These are phyloP conservation scores for Cercospora sp. DNA, from an alignment of 2,329 filamentous ascomycete genomes.

Conservation along the genomic window DNA sequence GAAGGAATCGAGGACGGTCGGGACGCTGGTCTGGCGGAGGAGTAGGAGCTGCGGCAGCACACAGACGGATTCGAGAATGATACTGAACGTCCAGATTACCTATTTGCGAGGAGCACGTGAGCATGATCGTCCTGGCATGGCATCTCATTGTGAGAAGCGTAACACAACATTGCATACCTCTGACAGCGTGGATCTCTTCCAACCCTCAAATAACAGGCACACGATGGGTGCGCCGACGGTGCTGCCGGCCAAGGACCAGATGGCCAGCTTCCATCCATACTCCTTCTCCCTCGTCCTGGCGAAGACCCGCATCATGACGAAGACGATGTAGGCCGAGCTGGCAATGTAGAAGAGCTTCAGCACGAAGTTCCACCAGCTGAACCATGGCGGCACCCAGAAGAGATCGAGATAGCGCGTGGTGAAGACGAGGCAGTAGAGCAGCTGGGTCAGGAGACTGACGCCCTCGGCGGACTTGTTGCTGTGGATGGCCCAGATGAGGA, in stretches of 20 bases:
- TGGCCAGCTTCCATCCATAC: constrained; percentile 88
- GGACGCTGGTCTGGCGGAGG: constrained; percentile 89
- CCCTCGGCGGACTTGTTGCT: constrained; percentile 84
- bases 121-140: background rate
- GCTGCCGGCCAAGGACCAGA: constrained; percentile 65
- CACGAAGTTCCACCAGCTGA: constrained; percentile 66
- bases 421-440: constrained; percentile 84
- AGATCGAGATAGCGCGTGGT: constrained; percentile 83
- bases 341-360: constrained; percentile 89
- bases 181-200: constrained; percentile 27
- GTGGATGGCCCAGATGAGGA: constrained; percentile 88
- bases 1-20: constrained; percentile 95
- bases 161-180: constrained; percentile 25
- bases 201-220: constrained; percentile 64
- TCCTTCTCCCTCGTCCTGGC: constrained; percentile 87
- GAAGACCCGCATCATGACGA: constrained; percentile 81
- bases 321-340: constrained; percentile 82
- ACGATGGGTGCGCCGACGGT: constrained; percentile 69
- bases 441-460: constrained; percentile 87
- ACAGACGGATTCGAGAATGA: constrained; percentile 87
- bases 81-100: constrained; percentile 84
- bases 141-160: background rate
- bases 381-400: constrained; percentile 38
- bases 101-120: constrained; percentile 40
- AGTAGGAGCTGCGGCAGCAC: constrained; percentile 89